Evolutionary conservation across 2,329 filamentous ascomycete genomes (phyloP), one percentile per base, ranked within the genome.

Genomic region (Fusarium tuaranense): DNA sequence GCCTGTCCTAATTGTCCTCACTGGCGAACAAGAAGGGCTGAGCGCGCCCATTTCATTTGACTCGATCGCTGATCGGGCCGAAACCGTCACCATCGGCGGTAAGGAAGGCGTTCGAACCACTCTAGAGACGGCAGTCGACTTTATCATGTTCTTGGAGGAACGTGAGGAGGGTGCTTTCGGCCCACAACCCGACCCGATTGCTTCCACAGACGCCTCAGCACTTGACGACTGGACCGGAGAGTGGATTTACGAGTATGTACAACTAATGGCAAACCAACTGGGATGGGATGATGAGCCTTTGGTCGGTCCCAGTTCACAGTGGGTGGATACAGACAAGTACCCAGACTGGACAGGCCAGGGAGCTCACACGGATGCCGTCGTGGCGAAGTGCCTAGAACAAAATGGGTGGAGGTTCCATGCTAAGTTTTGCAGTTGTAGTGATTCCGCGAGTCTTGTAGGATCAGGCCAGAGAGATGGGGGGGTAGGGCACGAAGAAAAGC

Each of bases 121-220:
- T 27, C 34, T 68, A 0, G 36, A 18, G 25, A 44, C 53, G 2
- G 44, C 60, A 46, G 58, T 61, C 13, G 32, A 25, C 32, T 58
- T 58, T 16, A 5, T 67, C 55, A 61, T 67, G 39, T 8, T n/a
- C 25, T 46, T 67, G 41, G 57, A 67, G 34, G 9, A 61, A 53
- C 57, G 64, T 25, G 64, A 67, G 55, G 57, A 67, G 18, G 34
- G 14, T 53, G 63, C 44, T 53, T 67, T 67, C 7, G 64, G 64
- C 25, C 64, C 64, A 39, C 57, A 61, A 32, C 55, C 64, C 27
- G 55, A 66, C 44, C 64, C 57, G 16, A n/a, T 51, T 61, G 53
- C 30, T 53, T 66, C 57, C n/a, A 61, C 64, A 55, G 44, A 10
- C 9, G 7, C 14, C n/a, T 58, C 32, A 6, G 41, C 44, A 32